Conservation (phyloP, 768 basidiomycete genomes). For the Imleria badia region DNA sequence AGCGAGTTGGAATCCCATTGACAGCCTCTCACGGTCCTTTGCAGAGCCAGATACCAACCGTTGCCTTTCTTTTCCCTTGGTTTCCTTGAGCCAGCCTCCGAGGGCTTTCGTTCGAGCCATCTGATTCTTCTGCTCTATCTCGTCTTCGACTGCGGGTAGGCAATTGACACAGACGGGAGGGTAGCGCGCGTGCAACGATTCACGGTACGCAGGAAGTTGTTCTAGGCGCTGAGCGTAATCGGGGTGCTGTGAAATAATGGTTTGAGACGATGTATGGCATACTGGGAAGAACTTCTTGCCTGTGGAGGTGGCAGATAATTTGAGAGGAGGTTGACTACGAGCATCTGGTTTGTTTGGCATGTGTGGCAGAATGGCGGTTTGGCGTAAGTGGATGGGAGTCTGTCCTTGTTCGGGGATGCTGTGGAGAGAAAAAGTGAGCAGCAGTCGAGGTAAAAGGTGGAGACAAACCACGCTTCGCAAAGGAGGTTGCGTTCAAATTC, state of each 20-base stretch:
- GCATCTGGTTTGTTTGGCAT: slow-evolving; percentile 91
- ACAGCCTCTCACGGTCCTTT: slow-evolving; percentile 44
- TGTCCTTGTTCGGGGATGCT: slow-evolving; percentile 72
- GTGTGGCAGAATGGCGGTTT: slow-evolving; percentile 76
- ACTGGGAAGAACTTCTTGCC: slow-evolving; percentile 46
- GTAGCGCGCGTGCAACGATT: slow-evolving; percentile 76
- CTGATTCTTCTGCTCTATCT: slow-evolving; percentile 72
- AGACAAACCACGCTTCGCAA: slow-evolving; percentile 66
- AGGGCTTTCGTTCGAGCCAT: slow-evolving; percentile 81
- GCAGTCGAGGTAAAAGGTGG: neutral
- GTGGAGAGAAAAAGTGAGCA: slow-evolving; percentile 3
- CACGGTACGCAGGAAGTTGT: slow-evolving; percentile 67
- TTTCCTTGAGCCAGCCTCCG: slow-evolving; percentile 65
- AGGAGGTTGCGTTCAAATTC: slow-evolving; percentile 63
- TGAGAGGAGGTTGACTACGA: slow-evolving; percentile 82
- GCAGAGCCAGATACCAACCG: slow-evolving; percentile 44
- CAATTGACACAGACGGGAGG: slow-evolving; percentile 84
- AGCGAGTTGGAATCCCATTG: slow-evolving; percentile 48
- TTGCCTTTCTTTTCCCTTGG: slow-evolving; percentile 61
- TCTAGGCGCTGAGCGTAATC: slow-evolving; percentile 64
- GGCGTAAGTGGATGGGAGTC: slow-evolving; percentile 58
- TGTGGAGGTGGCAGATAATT: slow-evolving; percentile 83
- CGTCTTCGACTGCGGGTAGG: slow-evolving; percentile 76
- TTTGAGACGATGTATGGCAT: neutral
- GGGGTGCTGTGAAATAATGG: slow-evolving; percentile 55